phyloP scores from a whole-genome alignment of 768 basidiomycete species.

The Pulveroboletus frians region DNA sequence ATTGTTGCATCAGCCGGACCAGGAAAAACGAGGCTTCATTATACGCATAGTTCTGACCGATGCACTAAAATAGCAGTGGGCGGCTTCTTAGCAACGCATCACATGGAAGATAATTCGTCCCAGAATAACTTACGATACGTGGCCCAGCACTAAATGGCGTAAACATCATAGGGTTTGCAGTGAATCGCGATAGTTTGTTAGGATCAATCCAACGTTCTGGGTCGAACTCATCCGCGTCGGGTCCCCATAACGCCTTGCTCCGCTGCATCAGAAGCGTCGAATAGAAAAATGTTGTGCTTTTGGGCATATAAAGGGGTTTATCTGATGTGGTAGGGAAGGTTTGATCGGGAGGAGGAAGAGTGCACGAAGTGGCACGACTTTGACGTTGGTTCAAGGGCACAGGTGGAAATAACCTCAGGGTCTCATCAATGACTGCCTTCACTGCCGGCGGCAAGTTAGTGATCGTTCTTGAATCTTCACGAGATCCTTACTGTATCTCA shows the following conservation, averaged over 20 bases:
- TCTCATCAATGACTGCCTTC: slow-evolving; percentile 76
- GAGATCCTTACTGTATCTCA: slow-evolving; percentile 57
- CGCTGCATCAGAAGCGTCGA: slow-evolving; percentile 63
- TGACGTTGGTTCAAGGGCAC: slow-evolving; percentile 71
- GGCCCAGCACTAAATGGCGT: slow-evolving; percentile 73
- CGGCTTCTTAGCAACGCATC: slow-evolving; percentile 11
- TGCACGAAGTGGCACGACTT: slow-evolving; percentile 43
- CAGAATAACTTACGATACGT: slow-evolving; percentile 37
- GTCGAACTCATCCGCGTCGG: slow-evolving; percentile 71
- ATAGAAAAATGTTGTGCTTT: slow-evolving; percentile 51
- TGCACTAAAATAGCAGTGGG: slow-evolving; percentile 41
- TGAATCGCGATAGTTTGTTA: slow-evolving; percentile 43
- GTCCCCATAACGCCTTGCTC: slow-evolving; percentile 64
- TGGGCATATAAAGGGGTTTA: slow-evolving; percentile 55
- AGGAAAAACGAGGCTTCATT: slow-evolving; percentile 75
- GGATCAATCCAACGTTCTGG: slow-evolving; percentile 75
- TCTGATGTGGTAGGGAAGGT: slow-evolving; percentile 37
- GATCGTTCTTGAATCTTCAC: not conserved
- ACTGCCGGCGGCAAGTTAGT: slow-evolving; percentile 35
- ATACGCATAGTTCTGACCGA: slow-evolving; percentile 71
- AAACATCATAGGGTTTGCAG: slow-evolving; percentile 62
- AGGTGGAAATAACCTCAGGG: slow-evolving; percentile 72
- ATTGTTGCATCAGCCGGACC: slow-evolving; percentile 60
- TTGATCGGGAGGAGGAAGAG: slow-evolving; percentile 48
- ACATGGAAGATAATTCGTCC: not conserved